Evolutionary conservation across 1,284 basidiomycete genomes (phyloP), one percentile per base, ranked within the genome.

Genomic region (Hemileia vastatrix): DNA sequence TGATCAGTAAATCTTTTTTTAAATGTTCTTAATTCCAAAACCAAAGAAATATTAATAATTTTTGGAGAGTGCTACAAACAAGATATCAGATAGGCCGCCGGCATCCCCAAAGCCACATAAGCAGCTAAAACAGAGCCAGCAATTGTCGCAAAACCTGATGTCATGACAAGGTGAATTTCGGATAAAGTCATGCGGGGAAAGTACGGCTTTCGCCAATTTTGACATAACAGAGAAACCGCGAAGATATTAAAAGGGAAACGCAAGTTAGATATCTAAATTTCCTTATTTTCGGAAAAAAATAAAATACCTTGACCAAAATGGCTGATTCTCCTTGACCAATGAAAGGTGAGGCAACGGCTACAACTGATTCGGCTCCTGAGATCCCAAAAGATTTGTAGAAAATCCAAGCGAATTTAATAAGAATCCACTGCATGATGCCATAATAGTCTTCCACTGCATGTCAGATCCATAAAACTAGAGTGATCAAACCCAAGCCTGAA

Each of bases 91-190:
- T 88, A 90, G 57, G 72, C 82, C 15, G 89, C 77, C 32, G 87
- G 86, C 43, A 94, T 87, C 61, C 91, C 91, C 66, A 92, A 78
- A 58, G 77, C 78, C 71, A 93, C 87, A 77, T 93, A 94, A 48
- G 88, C 90, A 60, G 83, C 80, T 61, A 94, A 81, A 15, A 93
- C 90, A 58, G 88, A 89, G 54, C 91, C 91, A 58, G 90, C 86
- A 69, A 93, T 93, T 57, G 90, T 91, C 6, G 90, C 87, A 78
- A 90, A 90, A 79, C 90, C 91, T 64, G 88, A 92, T 36, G 88
- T 89, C 86, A 93, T 89, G 60, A 85, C 83, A 64, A 92, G 81
- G 79, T 93, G 90, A 31, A 93, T 78, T 77, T 94, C 91, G 56
- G 88, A 89, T 65, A 83, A 82, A 53, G 91, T 94, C 87, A 93